Percentiles rank a stretch among this genome's conserved stretches.
Conservation (phyloP, 2,329 filamentous ascomycete genomes). For the Dothiorella sarmentorum region DNA sequence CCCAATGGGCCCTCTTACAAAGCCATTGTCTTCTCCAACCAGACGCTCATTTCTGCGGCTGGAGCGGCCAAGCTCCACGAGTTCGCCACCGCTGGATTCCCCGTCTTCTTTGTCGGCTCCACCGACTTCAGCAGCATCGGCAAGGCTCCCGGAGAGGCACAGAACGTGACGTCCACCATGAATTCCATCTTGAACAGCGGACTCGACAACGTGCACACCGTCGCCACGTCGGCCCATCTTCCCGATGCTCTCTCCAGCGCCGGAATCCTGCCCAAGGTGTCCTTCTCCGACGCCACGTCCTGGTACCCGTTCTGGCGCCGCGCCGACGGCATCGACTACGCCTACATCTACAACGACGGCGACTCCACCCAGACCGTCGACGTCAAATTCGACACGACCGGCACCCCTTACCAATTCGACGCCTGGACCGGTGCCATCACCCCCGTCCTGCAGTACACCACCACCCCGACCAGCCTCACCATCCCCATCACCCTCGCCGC, state of each 20-base stretch:
- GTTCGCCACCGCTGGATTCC: constrained; percentile 40
- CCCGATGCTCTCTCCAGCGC: constrained; percentile 31
- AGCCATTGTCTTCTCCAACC: constrained; percentile 41
- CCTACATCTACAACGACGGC: constrained; percentile 42
- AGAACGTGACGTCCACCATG: not conserved
- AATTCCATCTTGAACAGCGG: not conserved
- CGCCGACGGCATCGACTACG: constrained; percentile 34
- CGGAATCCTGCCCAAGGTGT: constrained; percentile 32
- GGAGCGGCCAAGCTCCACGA: constrained; percentile 35
- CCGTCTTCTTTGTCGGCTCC: constrained; percentile 38
- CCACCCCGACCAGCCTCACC: constrained; percentile 24
- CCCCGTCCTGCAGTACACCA: constrained; percentile 34
- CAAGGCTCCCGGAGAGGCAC: not conserved
- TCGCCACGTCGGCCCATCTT: constrained; percentile 29
- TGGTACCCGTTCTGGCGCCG: constrained; percentile 40
- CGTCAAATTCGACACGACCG: constrained; percentile 18
- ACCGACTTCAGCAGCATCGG: constrained; percentile 18
- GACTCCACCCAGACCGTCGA: constrained; percentile 13
- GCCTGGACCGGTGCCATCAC: constrained; percentile 42
- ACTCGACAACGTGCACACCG: constrained; percentile 34
- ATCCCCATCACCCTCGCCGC: constrained; percentile 38
- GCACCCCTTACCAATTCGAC: constrained; percentile 38
- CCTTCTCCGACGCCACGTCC: constrained; percentile 26
- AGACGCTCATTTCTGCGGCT: constrained; percentile 34
- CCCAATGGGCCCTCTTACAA: constrained; percentile 40